Evolutionary conservation across 306 rosid genomes (phyloP).

Genomic region (Rubus parviflorus): DNA sequence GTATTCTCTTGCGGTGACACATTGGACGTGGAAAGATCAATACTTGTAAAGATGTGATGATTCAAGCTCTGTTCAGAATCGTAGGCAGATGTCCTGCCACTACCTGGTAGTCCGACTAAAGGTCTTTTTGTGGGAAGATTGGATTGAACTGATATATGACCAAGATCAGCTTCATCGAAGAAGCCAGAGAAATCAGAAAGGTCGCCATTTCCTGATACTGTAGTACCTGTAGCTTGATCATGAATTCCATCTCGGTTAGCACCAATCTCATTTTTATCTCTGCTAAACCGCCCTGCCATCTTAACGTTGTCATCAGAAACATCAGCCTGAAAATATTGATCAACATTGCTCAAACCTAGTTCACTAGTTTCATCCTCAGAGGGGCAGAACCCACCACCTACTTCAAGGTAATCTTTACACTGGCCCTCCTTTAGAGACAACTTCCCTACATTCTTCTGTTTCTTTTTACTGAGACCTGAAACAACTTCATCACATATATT

Average conservation of each 20-base stretch:
- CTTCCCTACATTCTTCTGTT: conserved; percentile 18
- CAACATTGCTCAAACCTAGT: conserved; percentile 25
- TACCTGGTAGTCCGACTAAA: background rate
- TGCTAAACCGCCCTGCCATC: conserved; percentile 68
- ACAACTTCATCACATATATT: conserved; percentile 26
- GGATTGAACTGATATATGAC: background rate
- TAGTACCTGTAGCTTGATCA: conserved; percentile 15
- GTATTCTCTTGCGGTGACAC: conserved; percentile 31
- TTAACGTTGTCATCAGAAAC: conserved; percentile 39
- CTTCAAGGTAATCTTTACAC: conserved; percentile 30
- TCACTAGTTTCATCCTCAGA: conserved; percentile 37
- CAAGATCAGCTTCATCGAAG: conserved; percentile 21
- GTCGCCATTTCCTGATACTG: conserved; percentile 19
- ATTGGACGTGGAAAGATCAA: conserved; percentile 26
- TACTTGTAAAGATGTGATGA: conserved; percentile 20
- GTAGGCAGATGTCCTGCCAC: conserved; percentile 9
- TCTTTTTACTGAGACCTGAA: conserved; percentile 27
- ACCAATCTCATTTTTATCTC: conserved; percentile 42
- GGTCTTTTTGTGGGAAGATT: conserved; percentile 1
- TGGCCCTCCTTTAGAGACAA: conserved; percentile 29
- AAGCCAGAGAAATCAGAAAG: conserved; percentile 28
- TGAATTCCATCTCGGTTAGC: conserved; percentile 28
- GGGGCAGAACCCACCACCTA: conserved; percentile 42
- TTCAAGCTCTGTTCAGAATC: conserved; percentile 23
- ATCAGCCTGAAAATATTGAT: conserved; percentile 21